Percentiles rank a stretch among this genome's conserved stretches.
Evolutionary conservation across 1,284 basidiomycete species (phyloP).

Genomic region (Gomphus sp.): DNA sequence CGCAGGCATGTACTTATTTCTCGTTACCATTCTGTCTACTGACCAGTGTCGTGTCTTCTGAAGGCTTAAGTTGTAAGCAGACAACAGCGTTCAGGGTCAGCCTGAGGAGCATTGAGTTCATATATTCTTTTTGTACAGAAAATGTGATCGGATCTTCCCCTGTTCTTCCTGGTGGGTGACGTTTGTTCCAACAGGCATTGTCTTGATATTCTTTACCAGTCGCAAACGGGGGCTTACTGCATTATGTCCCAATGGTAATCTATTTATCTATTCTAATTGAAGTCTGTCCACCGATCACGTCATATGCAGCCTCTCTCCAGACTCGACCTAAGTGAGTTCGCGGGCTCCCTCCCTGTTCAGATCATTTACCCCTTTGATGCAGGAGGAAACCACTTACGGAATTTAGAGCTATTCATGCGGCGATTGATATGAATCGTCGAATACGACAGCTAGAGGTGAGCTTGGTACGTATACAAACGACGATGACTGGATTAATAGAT

Average conservation of each 20-base stretch:
- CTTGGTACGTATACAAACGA: neutral
- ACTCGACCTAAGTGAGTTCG: conserved; percentile 1
- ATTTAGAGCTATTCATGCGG: neutral
- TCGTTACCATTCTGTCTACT: neutral
- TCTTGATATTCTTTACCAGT: neutral
- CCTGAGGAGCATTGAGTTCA: neutral
- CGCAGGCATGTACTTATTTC: neutral
- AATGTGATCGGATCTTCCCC: conserved; percentile 7
- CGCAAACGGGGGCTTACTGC: neutral
- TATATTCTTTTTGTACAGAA: neutral
- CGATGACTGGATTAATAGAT: neutral
- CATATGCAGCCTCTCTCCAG: neutral
- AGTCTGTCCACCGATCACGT: neutral
- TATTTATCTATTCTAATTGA: neutral
- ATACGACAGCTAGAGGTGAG: conserved; percentile 6
- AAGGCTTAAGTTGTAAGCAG: conserved; percentile 7
- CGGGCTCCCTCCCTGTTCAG: neutral
- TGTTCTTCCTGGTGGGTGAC: conserved; percentile 5
- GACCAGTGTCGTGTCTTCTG: neutral
- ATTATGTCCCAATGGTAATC: conserved; percentile 3
- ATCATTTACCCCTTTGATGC: neutral
- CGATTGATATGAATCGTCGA: neutral
- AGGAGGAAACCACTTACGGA: neutral
- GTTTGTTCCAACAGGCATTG: neutral
- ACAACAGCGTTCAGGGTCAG: neutral